Percentiles rank a stretch among this genome's conserved stretches.
These are phyloP conservation scores for Eucalyptus erythrocorys DNA, from an alignment of 345 rosid genomes.

Conservation along the genomic window DNA sequence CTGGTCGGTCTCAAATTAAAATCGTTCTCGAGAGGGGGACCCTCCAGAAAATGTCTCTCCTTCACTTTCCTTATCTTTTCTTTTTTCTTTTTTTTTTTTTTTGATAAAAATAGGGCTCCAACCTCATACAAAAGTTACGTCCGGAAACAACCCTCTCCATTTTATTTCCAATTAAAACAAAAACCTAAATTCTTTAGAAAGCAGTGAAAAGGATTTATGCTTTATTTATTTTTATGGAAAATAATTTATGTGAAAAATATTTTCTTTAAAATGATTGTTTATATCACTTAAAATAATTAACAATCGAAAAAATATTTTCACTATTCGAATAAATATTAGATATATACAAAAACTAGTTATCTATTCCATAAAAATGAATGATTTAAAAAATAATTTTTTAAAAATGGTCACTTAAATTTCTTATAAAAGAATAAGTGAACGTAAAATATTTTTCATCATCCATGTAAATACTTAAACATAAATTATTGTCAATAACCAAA, in stretches of 20 bases:
- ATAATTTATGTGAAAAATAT: rapidly evolving
- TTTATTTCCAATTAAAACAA: not conserved
- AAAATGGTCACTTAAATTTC: rapidly evolving
- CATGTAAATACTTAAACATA: rapidly evolving
- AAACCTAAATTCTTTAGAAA: not conserved
- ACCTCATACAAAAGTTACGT: too few relatives aligned
- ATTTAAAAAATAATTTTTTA: rapidly evolving
- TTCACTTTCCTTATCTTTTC: not conserved
- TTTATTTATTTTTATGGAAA: too few relatives aligned
- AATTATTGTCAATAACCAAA: rapidly evolving
- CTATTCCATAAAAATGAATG: rapidly evolving
- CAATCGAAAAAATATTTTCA: too few relatives aligned
- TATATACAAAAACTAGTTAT: too few relatives aligned
- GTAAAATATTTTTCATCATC: rapidly evolving
- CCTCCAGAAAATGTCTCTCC: not conserved
- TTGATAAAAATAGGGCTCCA: not conserved
- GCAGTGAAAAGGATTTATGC: not conserved
- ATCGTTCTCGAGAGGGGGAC: not conserved
- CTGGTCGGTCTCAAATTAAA: not conserved
- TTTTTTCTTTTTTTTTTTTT: too few relatives aligned
- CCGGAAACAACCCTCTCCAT: not conserved
- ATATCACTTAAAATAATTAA: rapidly evolving
- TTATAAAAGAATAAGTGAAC: too few relatives aligned
- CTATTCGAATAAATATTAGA: too few relatives aligned
- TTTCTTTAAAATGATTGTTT: rapidly evolving